Conservation (phyloP, 306 rosid species). For the Cucurbita pepo region DNA sequence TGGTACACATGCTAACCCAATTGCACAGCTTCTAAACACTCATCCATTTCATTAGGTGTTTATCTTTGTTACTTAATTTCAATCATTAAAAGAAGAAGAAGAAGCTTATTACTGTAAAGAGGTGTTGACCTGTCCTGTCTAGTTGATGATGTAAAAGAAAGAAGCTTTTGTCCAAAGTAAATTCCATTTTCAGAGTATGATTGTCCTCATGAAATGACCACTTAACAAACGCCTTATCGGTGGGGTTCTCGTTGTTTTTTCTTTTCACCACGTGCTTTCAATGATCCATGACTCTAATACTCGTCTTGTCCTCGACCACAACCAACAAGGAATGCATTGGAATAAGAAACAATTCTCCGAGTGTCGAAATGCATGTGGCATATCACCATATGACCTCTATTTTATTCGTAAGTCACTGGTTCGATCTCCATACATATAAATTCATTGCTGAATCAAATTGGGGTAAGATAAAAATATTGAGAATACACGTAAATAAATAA, state of each 20-base stretch:
- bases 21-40: conserved; percentile 67
- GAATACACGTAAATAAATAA: no score
- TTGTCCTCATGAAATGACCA: neutral
- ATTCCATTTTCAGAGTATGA: neutral
- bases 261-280: no score
- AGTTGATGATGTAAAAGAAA: neutral
- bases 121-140: conserved; percentile 3
- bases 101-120: neutral
- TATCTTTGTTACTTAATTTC: neutral
- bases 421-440: no score
- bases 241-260: neutral
- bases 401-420: no score
- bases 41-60: neutral
- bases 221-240: neutral
- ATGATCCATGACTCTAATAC: no score
- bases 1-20: conserved; percentile 97
- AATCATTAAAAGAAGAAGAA: neutral
- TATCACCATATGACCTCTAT: no score
- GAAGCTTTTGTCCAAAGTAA: neutral
- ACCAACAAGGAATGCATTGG: no score
- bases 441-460: no score
- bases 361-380: no score
- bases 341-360: no score
- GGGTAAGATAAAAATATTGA: no score
- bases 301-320: no score